Evolutionary conservation across 495 filamentous ascomycete genomes (phyloP).

Genomic region (Neurospora sp.): DNA sequence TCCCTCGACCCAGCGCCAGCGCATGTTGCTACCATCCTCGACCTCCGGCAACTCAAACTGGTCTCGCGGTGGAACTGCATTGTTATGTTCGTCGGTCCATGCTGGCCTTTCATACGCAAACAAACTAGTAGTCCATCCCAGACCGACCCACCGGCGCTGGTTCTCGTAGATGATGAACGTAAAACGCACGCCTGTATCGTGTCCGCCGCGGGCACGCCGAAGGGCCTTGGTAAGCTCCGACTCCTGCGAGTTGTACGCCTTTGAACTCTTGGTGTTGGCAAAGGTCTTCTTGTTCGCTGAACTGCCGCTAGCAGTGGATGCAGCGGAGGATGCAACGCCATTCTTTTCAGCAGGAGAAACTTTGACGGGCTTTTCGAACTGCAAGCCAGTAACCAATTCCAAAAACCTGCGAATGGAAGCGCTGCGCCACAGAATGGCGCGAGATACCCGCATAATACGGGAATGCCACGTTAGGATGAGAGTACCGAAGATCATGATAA

Average conservation of each 20-base stretch:
- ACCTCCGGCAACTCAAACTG: slow-evolving; percentile 83
- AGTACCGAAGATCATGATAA: slow-evolving; percentile 71
- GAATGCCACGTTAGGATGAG: slow-evolving; percentile 84
- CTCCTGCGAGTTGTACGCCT: slow-evolving; percentile 11
- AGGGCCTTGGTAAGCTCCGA: slow-evolving; percentile 29
- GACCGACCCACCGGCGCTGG: slow-evolving; percentile 86
- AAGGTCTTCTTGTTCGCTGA: neutral
- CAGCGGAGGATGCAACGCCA: slow-evolving; percentile 6
- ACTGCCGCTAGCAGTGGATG: slow-evolving; percentile 6
- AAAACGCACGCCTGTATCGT: slow-evolving; percentile 74
- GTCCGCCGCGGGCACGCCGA: slow-evolving; percentile 20
- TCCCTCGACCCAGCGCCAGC: slow-evolving; percentile 81
- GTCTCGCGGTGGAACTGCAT: slow-evolving; percentile 64
- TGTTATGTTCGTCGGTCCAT: slow-evolving; percentile 95
- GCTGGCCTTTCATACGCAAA: slow-evolving; percentile 79
- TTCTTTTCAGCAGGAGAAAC: slow-evolving; percentile 2
- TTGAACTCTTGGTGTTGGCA: slow-evolving; percentile 3
- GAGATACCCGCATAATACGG: slow-evolving; percentile 70
- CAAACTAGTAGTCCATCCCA: slow-evolving; percentile 88
- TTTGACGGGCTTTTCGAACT: slow-evolving; percentile 42
- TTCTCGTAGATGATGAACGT: slow-evolving; percentile 97
- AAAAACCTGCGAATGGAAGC: slow-evolving; percentile 54
- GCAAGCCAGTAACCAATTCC: slow-evolving; percentile 66
- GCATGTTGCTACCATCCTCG: slow-evolving; percentile 58
- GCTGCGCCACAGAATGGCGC: slow-evolving; percentile 87